Conservation (phyloP, 495 filamentous ascomycete species). For the Podospora pseudocomata region DNA sequence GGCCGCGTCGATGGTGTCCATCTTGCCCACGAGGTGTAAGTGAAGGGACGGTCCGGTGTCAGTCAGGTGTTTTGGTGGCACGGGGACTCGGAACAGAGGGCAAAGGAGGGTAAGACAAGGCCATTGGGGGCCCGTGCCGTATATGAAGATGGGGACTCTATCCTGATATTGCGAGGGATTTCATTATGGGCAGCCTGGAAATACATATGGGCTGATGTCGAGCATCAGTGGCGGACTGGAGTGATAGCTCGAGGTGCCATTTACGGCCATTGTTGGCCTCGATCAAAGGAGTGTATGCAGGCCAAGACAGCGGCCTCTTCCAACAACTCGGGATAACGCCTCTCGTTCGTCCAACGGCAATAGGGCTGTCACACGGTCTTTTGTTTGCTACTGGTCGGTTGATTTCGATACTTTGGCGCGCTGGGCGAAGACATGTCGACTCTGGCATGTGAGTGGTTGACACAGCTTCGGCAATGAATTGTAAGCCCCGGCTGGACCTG, state of each 20-base stretch:
- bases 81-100: neutral
- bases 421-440: neutral
- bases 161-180: neutral
- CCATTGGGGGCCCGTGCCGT: neutral
- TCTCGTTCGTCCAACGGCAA: constrained; percentile 2
- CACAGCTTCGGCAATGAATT: neutral
- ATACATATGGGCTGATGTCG: neutral
- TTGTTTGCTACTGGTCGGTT: constrained; percentile 1
- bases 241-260: neutral
- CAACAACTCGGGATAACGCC: neutral
- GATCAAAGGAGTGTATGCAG: neutral
- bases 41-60: neutral
- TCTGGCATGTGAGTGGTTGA: neutral
- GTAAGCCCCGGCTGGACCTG: neutral
- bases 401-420: constrained; percentile 7
- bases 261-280: neutral
- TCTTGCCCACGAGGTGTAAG: neutral
- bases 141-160: neutral
- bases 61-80: neutral
- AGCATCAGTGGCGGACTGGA: neutral
- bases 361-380: neutral
- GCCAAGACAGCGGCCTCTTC: constrained; percentile 1
- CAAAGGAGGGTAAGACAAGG: neutral
- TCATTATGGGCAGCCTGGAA: neutral
- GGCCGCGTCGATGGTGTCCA: neutral